Percentiles rank a stretch among this genome's conserved stretches.
These are phyloP conservation scores for Entophlyctis luteolus DNA, from an alignment of 192 early-diverging fungal genomes.

Conservation along the genomic window DNA sequence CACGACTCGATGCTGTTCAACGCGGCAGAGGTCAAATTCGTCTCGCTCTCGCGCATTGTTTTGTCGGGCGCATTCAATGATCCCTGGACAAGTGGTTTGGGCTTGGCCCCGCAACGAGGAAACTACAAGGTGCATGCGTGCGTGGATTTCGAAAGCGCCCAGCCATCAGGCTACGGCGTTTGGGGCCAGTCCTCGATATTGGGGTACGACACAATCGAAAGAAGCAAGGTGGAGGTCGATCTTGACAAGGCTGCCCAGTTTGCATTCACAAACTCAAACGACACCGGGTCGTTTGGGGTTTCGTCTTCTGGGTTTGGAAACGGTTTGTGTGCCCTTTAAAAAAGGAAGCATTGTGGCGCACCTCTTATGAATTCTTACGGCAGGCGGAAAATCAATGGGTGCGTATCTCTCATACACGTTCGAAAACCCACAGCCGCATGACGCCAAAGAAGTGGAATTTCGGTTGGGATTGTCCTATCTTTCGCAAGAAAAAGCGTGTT, in stretches of 20 bases:
- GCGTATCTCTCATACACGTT: neutral
- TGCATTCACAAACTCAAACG: no score
- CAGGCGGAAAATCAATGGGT: neutral
- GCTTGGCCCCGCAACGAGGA: neutral
- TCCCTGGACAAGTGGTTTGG: neutral
- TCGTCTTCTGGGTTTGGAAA: neutral
- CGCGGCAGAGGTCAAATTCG: neutral
- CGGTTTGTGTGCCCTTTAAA: no score
- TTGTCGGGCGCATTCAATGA: neutral
- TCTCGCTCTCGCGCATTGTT: neutral
- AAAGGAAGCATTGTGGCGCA: no score
- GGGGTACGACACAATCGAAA: no score
- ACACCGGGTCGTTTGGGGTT: neutral
- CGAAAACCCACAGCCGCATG: neutral
- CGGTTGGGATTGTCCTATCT: conserved; percentile 29
- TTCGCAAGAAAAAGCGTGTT: conserved; percentile 24
- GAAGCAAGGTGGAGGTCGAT: no score
- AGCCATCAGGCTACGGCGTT: no score
- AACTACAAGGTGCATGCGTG: neutral
- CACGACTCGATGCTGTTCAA: neutral
- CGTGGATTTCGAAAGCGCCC: neutral
- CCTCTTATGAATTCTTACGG: neutral
- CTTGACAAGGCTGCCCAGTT: no score
- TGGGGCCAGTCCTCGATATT: no score
- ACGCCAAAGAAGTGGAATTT: neutral